Evolutionary conservation across 192 early-diverging fungal genomes (phyloP).

Genomic region (Paraglomus brasilianum): DNA sequence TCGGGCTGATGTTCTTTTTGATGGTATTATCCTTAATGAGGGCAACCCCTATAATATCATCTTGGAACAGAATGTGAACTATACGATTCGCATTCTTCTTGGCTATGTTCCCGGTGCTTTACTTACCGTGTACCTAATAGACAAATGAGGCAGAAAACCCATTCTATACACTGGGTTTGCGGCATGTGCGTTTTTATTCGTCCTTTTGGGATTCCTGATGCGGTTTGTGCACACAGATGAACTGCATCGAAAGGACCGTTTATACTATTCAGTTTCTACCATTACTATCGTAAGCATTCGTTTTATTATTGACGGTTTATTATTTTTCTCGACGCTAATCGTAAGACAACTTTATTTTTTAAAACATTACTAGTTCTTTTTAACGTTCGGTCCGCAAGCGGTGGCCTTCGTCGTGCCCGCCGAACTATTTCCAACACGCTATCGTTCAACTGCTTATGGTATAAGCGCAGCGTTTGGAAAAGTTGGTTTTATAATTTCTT

Average conservation of each 20-base stretch:
- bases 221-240: conserved; percentile 57
- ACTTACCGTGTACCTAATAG: conserved; percentile 86
- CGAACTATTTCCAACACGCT: conserved; percentile 80
- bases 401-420: conserved; percentile 82
- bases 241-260: conserved; percentile 49
- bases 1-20: conserved; percentile 40
- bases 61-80: conserved; percentile 35
- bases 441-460: conserved; percentile 74
- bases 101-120: conserved; percentile 67
- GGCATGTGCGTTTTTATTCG: conserved; percentile 35
- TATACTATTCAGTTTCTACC: conserved; percentile 4
- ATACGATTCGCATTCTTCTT: conserved; percentile 34
- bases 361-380: conserved; percentile 71
- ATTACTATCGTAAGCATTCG: conserved; percentile 53
- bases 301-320: conserved; percentile 37
- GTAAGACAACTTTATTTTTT: conserved; percentile 49
- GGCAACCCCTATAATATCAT: conserved; percentile 26
- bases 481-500: conserved; percentile 70
- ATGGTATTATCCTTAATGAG: conserved; percentile 21
- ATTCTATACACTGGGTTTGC: conserved; percentile 36
- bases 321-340: no score
- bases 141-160: conserved; percentile 55
- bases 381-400: conserved; percentile 92
- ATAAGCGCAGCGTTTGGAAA: conserved; percentile 76
- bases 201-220: no score